Evolutionary conservation across 495 filamentous ascomycete genomes (phyloP), one percentile per base, ranked within the genome.

Genomic region (Annulohypoxylon nitens): DNA sequence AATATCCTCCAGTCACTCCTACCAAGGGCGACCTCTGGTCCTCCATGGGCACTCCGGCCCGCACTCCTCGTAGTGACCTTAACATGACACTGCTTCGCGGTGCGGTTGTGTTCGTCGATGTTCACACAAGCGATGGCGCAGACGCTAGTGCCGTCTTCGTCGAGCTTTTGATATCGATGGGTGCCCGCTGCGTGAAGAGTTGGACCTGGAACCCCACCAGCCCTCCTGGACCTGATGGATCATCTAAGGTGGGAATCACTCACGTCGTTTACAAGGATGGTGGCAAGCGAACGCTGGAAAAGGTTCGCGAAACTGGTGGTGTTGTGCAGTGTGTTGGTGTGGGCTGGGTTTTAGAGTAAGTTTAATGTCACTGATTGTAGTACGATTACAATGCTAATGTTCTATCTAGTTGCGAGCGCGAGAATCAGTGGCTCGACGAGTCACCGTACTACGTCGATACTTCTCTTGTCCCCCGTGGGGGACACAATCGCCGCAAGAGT

Each of bases 211-310:
- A 93, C 69, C 91, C 91, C 8, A 75, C 54, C 45, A 80, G 59
- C 47, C 71, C 78, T 68, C 61, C 76, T 5, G 77, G 78, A 30
- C 70, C 67, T 16, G 78, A 80, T 37, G 75, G 81, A 4, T 77
- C 83, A 8, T 74, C 81, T 25, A 93, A 90, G 78, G 84, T 97
- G 36, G 93, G 93, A 2, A 94, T 98, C 76, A 99, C 96, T 4
- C 96, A 99, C 75, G 93, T 99, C 1, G 90, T 99, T 1, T 99
- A 92, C 82, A 98, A 98, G 76, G 96, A 97, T 81, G 96, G 96
- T 47, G 91, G 91, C 8, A 89, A 93, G 61, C 88, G 92, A 37
- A 98, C 95, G 0, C 78, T 98, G 60, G 92, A 97, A 79, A 98
- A 97, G 79, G 93, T 97, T 7, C 86, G 90, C 60, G 86, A 92